Evolutionary conservation across 305 asterid genomes (phyloP), one percentile per base, ranked within the genome.

Genomic region (Stenogyne calaminthoides): DNA sequence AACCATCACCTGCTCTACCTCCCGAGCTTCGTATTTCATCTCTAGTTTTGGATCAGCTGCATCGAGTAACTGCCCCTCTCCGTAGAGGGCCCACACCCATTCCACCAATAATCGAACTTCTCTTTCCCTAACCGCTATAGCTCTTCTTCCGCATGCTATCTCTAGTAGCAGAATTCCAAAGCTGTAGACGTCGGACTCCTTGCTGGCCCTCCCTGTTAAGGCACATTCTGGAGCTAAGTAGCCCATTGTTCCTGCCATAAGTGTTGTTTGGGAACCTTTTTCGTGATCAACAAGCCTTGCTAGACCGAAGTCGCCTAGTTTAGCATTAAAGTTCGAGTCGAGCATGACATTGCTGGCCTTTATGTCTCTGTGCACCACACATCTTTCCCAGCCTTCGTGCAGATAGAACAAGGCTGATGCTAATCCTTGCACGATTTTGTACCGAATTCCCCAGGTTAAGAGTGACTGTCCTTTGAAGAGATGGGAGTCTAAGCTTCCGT

Each of bases 31-130:
- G 15, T 32, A 16, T 6, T 19, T 29, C 11, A 18, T 15, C n/a
- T 54, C 64, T 8, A 52, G 54, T 15, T 34, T 54, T 16, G 52
- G n/a, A 11, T 68, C 73, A 51, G 72, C 72, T 67, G 62, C 62
- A 67, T 67, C 49, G 16, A 67, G 72, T 3, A 67, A 2, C 47
- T 49, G 12, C 5, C 49, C 72, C 3, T 12, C 32, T 32, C 49
- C 72, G 6, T 67, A 51, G 2, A 67, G 10, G 16, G 8, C n/a
- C 62, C 72, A 51, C 49, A 67, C 72, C 72, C 62, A 32, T 6
- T 32, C 36, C 36, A 32, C 36, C 62, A 67, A 10, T n/a, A 32
- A 11, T 32, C 32, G 49, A 1, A 2, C 46, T 42, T 19, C 12
- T 18, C 14, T 9, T 42, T 4, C 12, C 40, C 8, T 49, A 0